Base-by-base conservation (phyloP, 2,329 filamentous ascomycete genomes). In the Xylariaceae sp. region DNA sequence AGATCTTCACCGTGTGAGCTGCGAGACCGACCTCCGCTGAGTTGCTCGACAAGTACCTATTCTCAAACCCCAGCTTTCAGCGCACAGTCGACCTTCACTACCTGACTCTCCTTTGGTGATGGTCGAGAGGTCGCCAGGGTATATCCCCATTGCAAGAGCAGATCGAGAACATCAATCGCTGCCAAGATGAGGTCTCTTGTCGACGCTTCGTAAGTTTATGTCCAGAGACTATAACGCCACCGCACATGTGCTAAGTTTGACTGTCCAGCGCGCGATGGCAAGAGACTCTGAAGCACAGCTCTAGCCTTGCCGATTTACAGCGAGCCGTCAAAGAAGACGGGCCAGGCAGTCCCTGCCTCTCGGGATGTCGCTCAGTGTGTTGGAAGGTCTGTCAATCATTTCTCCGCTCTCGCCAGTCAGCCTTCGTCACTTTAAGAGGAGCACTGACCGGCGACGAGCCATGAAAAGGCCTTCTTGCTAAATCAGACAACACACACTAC, bases 351-450 rank as follows among this genome's bases (percentile, higher is more conserved):
- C 83, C 86, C 45, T 90, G 87, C 67, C 73, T 84, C 48, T 76
- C 84, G 43, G 90, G 90, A 13, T 82, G 91, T 58, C 84, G 92
- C 50, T 97, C 93, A 3, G 80, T 95, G 36, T 96, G 88, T 71
- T 97, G 93, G 93, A 97, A 96, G 83, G 89, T 87, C 42, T 47
- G 39, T 18, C 22, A 42, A 38, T 44, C 45, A 10, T 19, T 45
- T 38, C 41, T 31, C 10, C 44, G 45, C 42, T 51, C 39, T 38
- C 12, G 41, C 28, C 19, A 28, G 46, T 31, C 7, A 34, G 36
- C 31, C 48, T 45, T 46, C 28, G 45, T 58, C 34, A 52, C n/a
- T 44, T 49, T 33, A 38, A 50, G 31, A 31, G n/a, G 11, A 31
- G 53, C 60, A 7, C 22, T 28, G 22, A 28, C 22, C 22, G 7